phyloP scores from a whole-genome alignment of 1,284 basidiomycete species.

The Tilletiopsis washingtonensis region DNA sequence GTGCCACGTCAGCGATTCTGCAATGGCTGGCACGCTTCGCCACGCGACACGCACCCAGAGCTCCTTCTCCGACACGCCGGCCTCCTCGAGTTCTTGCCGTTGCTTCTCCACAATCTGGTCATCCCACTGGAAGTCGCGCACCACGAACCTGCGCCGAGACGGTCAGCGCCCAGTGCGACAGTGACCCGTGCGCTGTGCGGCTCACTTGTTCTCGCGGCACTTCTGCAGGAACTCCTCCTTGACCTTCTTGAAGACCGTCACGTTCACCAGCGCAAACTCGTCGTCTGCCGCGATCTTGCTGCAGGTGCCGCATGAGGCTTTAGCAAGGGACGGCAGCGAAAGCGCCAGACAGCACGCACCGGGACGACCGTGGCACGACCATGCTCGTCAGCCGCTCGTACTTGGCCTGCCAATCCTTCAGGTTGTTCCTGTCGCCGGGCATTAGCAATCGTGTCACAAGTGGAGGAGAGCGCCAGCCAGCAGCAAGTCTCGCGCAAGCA shows the following conservation, averaged over 20 bases:
- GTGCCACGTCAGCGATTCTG: neutral
- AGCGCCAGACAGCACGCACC: slow-evolving; percentile 1
- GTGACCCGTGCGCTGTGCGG: neutral
- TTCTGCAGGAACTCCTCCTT: slow-evolving; percentile 90
- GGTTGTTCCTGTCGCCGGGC: slow-evolving; percentile 66
- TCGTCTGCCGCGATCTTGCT: slow-evolving; percentile 69
- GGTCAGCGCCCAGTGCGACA: neutral
- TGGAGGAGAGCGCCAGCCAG: too few relatives aligned
- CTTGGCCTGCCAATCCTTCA: slow-evolving; percentile 78
- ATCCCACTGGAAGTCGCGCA: slow-evolving; percentile 89
- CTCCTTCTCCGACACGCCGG: slow-evolving; percentile 86
- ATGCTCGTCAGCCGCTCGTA: slow-evolving; percentile 83
- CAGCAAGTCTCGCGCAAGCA: neutral
- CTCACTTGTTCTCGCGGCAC: slow-evolving; percentile 85
- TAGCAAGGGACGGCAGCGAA: neutral
- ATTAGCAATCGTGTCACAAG: neutral
- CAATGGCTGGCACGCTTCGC: neutral
- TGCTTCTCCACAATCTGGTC: slow-evolving; percentile 77
- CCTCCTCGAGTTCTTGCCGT: slow-evolving; percentile 67
- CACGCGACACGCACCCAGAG: slow-evolving; percentile 68
- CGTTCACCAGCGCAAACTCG: slow-evolving; percentile 78
- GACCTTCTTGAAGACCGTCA: slow-evolving; percentile 83
- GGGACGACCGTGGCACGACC: slow-evolving; percentile 90
- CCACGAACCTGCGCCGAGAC: slow-evolving; percentile 66
- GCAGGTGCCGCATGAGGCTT: slow-evolving; percentile 2